Evolutionary conservation across 768 basidiomycete species (phyloP).

Genomic region (Boletus huronensis): DNA sequence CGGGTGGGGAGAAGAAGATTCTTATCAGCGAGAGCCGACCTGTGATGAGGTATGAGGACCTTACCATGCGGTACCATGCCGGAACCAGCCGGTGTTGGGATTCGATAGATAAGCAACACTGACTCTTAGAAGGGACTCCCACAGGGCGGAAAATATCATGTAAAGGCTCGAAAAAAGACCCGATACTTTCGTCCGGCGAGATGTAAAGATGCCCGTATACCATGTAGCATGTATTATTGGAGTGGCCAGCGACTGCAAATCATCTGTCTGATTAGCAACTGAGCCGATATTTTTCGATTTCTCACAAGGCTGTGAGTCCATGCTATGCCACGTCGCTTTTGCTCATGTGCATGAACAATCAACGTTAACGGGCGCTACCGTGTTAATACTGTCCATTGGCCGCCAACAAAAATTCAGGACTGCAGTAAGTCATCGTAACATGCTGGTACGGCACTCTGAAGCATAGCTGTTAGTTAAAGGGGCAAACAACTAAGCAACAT

Average conservation of each 20-base stretch:
- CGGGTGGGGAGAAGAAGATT: too few relatives aligned
- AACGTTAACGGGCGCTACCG: background rate
- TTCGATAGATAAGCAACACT: too few relatives aligned
- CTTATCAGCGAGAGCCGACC: too few relatives aligned
- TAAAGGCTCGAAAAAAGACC: background rate
- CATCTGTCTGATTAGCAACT: background rate
- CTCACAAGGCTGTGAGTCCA: background rate
- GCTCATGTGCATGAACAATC: constrained; percentile 21
- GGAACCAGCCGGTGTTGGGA: too few relatives aligned
- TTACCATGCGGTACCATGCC: too few relatives aligned
- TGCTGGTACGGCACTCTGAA: background rate
- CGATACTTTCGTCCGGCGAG: background rate
- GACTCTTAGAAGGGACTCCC: too few relatives aligned
- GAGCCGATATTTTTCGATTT: too few relatives aligned
- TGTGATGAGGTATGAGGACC: too few relatives aligned
- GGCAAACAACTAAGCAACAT: constrained; percentile 2
- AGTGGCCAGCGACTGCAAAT: background rate
- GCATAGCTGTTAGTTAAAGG: background rate
- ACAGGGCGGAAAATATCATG: background rate
- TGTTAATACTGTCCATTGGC: constrained; percentile 6
- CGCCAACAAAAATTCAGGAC: constrained; percentile 1
- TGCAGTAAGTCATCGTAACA: constrained; percentile 14
- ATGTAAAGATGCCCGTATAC: background rate
- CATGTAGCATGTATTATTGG: background rate
- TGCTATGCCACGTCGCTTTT: constrained; percentile 20